Percentiles rank a stretch among this genome's conserved stretches.
These are phyloP conservation scores for Geotrichum klebahnii DNA, from an alignment of 1,139 yeast species.

Conservation along the genomic window DNA sequence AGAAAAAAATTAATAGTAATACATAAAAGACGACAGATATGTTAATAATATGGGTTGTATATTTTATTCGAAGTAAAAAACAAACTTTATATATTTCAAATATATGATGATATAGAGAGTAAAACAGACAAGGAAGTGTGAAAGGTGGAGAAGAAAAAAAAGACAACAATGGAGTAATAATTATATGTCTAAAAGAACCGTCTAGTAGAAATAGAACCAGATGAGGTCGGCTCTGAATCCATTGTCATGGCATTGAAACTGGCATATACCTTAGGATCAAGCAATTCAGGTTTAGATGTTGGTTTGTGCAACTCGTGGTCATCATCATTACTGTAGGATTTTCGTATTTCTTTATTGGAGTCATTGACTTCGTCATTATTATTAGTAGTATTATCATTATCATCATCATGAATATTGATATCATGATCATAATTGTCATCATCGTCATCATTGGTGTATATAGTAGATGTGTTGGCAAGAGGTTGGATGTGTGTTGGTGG, in stretches of 20 bases:
- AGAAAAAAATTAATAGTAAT: no score
- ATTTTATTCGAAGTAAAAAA: no score
- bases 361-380: background rate
- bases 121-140: background rate
- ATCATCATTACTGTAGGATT: background rate
- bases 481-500: constrained; percentile 13
- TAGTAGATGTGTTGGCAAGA: constrained; percentile 3
- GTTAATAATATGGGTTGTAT: no score
- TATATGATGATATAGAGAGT: no score
- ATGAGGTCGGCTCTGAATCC: constrained; percentile 7
- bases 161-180: no score
- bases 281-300: background rate
- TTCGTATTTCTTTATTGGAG: background rate
- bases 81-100: no score
- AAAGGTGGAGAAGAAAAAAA: background rate
- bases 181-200: constrained; percentile 8
- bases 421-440: background rate
- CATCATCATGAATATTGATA: background rate
- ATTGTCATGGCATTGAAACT: constrained; percentile 19
- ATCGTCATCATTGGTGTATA: constrained; percentile 6
- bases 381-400: constrained; percentile 2
- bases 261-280: constrained; percentile 21
- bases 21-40: no score
- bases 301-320: background rate
- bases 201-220: background rate